These are phyloP conservation scores for Leccinum pachyderme DNA, from an alignment of 1,284 basidiomycete species.

Conservation along the genomic window DNA sequence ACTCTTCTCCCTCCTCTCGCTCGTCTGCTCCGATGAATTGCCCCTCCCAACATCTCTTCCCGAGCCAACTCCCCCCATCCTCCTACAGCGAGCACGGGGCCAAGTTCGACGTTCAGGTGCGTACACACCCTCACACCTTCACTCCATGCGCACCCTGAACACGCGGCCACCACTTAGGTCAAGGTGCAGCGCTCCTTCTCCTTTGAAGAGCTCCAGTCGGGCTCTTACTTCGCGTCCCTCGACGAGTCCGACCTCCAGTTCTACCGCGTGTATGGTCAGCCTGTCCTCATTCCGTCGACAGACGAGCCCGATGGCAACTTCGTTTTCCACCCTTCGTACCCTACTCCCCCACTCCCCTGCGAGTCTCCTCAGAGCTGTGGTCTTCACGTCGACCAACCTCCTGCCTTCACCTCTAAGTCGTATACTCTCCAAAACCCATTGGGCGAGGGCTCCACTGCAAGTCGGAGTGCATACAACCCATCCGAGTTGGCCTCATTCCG, in stretches of 20 bases:
- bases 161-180: constrained; percentile 18
- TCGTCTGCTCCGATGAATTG: constrained; percentile 13
- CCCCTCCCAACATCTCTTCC: constrained; percentile 1
- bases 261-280: constrained; percentile 32
- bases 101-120: constrained; percentile 28
- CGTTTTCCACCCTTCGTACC: constrained; percentile 12
- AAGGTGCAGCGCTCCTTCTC: constrained; percentile 33
- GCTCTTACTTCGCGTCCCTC: constrained; percentile 27
- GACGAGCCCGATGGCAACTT: constrained; percentile 23
- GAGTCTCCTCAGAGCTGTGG: not conserved
- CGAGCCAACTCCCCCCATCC: not conserved
- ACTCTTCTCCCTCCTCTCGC: constrained; percentile 1
- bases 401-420: constrained; percentile 23
- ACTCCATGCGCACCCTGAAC: not conserved
- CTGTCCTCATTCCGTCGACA: constrained; percentile 29
- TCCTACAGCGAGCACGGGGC: constrained; percentile 14
- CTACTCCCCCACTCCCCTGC: not conserved
- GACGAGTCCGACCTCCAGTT: constrained; percentile 36
- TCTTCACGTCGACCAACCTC: constrained; percentile 7
- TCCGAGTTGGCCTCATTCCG: not conserved
- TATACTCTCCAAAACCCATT: constrained; percentile 32
- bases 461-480: not conserved
- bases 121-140: not conserved
- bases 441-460: constrained; percentile 13
- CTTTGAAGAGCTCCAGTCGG: constrained; percentile 36